Evolutionary conservation across 768 basidiomycete species (phyloP).

Genomic region (Mycena maculata): DNA sequence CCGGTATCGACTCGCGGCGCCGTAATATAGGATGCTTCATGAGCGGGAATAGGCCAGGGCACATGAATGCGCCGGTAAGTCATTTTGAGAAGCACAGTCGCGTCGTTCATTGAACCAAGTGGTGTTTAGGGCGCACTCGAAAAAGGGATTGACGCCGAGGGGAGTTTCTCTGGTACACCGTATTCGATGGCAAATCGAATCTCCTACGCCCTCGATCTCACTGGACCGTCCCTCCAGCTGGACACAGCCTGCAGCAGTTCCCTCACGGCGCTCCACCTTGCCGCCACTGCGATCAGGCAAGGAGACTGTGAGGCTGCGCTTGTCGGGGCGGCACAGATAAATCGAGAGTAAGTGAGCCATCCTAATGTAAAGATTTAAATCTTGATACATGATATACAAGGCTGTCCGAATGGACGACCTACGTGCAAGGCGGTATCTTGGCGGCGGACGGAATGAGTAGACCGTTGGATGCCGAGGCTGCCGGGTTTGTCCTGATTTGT

Average conservation of each 20-base stretch:
- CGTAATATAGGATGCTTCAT: conserved; percentile 26
- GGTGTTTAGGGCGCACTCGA: conserved; percentile 4
- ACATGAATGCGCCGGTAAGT: too few species aligned
- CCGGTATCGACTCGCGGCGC: conserved; percentile 20
- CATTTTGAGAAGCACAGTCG: too few species aligned
- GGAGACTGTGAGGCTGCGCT: conserved; percentile 54
- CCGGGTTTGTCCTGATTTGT: conserved; percentile 16
- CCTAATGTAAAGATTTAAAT: conserved; percentile 22
- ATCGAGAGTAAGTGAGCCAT: conserved; percentile 28
- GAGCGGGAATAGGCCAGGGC: conserved; percentile 22
- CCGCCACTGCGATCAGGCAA: conserved; percentile 46
- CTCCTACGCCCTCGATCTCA: conserved; percentile 44
- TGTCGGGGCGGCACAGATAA: conserved; percentile 48
- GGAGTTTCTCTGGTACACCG: conserved; percentile 29
- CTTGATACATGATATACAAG: conserved; percentile 28
- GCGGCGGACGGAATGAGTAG: conserved; percentile 13
- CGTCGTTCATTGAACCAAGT: too few species aligned
- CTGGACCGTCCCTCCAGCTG: conserved; percentile 50
- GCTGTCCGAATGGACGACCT: conserved; percentile 41
- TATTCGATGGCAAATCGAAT: conserved; percentile 44
- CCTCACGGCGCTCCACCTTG: conserved; percentile 53
- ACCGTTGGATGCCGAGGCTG: conserved; percentile 24
- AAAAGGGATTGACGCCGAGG: conserved; percentile 20
- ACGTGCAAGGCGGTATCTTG: conserved; percentile 31
- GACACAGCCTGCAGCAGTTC: conserved; percentile 54